phyloP scores from a whole-genome alignment of 2,329 filamentous ascomycete genomes.

The Canariomyces notabilis region DNA sequence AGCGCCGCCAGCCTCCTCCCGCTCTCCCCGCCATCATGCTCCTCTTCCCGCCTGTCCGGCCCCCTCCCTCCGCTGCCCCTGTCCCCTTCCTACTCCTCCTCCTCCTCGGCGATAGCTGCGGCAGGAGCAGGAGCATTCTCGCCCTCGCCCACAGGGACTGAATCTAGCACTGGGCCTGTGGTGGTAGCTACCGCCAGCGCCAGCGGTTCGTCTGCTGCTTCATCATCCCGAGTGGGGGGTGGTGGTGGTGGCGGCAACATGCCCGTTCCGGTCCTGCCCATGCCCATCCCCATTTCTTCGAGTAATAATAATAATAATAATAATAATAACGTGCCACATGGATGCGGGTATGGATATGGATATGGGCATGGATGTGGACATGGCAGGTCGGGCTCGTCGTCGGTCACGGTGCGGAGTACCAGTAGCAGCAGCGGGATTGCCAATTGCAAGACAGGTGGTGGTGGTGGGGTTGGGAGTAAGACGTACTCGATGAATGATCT shows the following conservation, averaged over 20 bases:
- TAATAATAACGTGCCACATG: too few relatives aligned
- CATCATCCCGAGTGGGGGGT: too few relatives aligned
- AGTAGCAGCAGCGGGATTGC: not conserved
- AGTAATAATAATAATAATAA: too few relatives aligned
- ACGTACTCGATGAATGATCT: slow-evolving; percentile 7
- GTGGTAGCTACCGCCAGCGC: too few relatives aligned
- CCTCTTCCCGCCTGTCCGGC: slow-evolving; percentile 15
- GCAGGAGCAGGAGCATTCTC: not conserved
- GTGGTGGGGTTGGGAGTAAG: not conserved
- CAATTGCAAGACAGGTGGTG: not conserved
- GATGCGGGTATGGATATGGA: too few relatives aligned
- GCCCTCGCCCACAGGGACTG: too few relatives aligned
- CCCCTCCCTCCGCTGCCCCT: not conserved
- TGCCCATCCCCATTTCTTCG: not conserved
- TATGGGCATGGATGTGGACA: too few relatives aligned
- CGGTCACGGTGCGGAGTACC: not conserved
- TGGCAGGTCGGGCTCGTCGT: not conserved
- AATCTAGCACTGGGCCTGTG: too few relatives aligned
- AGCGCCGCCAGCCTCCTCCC: too few relatives aligned
- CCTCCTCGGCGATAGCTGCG: too few relatives aligned
- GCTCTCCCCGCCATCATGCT: slow-evolving; percentile 23
- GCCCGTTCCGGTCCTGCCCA: not conserved
- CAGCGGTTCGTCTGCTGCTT: too few relatives aligned
- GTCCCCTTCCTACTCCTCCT: not conserved
- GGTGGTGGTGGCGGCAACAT: too few relatives aligned